These are phyloP conservation scores for Boletus vermiculosoides DNA, from an alignment of 768 basidiomycete species.

Conservation along the genomic window DNA sequence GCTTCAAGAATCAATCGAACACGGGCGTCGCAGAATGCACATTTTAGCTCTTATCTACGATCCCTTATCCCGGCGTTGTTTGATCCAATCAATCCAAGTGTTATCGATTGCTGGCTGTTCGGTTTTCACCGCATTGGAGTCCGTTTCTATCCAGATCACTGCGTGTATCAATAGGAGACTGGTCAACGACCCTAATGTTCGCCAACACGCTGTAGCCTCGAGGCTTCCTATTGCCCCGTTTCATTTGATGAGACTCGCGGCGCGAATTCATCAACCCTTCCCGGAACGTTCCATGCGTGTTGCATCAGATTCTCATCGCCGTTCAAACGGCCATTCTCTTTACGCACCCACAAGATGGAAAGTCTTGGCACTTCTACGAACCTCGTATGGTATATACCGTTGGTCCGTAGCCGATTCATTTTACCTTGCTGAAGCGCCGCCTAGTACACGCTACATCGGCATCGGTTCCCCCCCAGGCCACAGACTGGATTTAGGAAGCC, in stretches of 20 bases:
- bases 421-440: neutral
- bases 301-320: slow-evolving; percentile 8
- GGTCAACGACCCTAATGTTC: neutral
- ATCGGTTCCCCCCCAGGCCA: neutral
- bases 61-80: neutral
- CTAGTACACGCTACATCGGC: neutral
- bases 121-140: neutral
- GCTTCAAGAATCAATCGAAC: neutral
- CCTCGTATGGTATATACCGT: neutral
- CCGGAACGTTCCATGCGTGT: neutral
- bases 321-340: neutral
- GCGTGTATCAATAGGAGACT: neutral
- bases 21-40: neutral
- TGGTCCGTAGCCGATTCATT: neutral
- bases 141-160: neutral
- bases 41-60: slow-evolving; percentile 9
- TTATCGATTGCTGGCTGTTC: neutral
- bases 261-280: neutral
- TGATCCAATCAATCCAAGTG: neutral
- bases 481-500: neutral
- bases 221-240: neutral
- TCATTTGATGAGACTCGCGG: slow-evolving; percentile 2
- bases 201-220: slow-evolving; percentile 11
- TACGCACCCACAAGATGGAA: neutral
- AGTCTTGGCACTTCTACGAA: neutral